phyloP scores from a whole-genome alignment of 2,329 filamentous ascomycete genomes.

The Alternaria longipes region DNA sequence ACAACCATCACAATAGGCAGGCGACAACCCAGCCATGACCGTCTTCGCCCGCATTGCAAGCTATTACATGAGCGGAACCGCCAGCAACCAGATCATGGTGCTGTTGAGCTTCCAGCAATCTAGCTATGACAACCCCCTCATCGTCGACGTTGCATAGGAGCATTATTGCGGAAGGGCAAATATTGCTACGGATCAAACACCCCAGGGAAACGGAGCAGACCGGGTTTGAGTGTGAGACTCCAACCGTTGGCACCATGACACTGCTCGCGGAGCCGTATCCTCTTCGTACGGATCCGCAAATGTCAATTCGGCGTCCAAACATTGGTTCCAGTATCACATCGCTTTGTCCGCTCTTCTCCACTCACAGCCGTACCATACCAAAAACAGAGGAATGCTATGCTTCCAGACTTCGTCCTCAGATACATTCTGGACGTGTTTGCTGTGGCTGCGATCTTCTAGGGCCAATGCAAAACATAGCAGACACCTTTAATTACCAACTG shows the following conservation, averaged over 20 bases:
- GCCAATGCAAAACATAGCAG: too few species aligned
- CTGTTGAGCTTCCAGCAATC: background rate
- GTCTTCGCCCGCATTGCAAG: background rate
- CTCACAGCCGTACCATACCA: too few species aligned
- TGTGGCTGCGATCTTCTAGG: too few species aligned
- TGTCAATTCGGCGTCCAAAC: background rate
- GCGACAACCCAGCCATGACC: background rate
- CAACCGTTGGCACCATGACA: background rate
- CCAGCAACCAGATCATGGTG: background rate
- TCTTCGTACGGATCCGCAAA: background rate
- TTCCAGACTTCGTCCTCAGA: too few species aligned
- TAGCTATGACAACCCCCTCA: background rate
- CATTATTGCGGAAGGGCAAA: background rate
- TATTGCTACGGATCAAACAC: background rate
- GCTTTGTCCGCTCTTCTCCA: too few species aligned
- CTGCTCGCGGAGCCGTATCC: background rate
- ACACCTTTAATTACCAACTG: too few species aligned
- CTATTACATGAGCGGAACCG: background rate
- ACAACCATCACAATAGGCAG: slow-evolving; percentile 4
- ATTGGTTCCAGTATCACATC: too few species aligned
- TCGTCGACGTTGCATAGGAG: background rate
- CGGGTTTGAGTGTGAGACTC: background rate
- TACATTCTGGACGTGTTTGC: too few species aligned
- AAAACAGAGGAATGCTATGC: too few species aligned
- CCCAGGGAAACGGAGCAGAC: background rate